A percentile compares a stretch with the other conserved stretches of the same genome.
Conservation (phyloP, 371 early-diverging fungal species). For the Mucor saturninus region DNA sequence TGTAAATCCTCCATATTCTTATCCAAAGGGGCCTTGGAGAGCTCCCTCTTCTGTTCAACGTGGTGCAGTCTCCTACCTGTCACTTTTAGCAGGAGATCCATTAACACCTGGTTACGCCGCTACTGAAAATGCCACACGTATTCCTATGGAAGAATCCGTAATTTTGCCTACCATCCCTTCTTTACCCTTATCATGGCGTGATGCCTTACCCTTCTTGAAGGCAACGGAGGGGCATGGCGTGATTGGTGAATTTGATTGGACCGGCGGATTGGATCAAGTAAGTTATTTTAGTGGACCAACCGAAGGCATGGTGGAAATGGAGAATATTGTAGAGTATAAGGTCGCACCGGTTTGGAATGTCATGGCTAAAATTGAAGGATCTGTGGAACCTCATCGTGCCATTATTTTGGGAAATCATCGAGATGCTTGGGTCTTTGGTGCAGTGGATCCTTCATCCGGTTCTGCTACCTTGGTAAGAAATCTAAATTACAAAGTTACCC, state of each 20-base stretch:
- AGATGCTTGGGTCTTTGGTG: conserved; percentile 76
- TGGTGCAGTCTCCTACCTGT: conserved; percentile 63
- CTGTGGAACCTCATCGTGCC: conserved; percentile 59
- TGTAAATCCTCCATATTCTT: conserved; percentile 51
- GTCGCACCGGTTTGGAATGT: conserved; percentile 71
- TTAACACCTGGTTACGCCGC: conserved; percentile 70
- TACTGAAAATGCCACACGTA: conserved; percentile 56
- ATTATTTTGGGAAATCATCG: conserved; percentile 61
- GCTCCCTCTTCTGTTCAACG: conserved; percentile 67
- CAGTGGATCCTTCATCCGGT: conserved; percentile 71
- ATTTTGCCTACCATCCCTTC: conserved; percentile 68
- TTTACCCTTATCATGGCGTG: conserved; percentile 69
- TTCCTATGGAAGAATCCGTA: conserved; percentile 50
- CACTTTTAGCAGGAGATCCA: conserved; percentile 65
- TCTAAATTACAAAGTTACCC: not conserved
- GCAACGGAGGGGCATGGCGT: conserved; percentile 58
- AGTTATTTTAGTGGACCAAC: conserved; percentile 65
- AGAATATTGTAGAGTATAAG: conserved; percentile 59
- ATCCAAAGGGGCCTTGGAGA: conserved; percentile 74
- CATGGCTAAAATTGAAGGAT: conserved; percentile 65
- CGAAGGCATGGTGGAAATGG: conserved; percentile 56
- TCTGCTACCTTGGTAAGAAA: conserved; percentile 54
- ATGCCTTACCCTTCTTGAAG: conserved; percentile 63
- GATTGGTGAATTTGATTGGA: conserved; percentile 45
- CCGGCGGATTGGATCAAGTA: conserved; percentile 54